A percentile compares a stretch with the other conserved stretches of the same genome.
phyloP scores from a whole-genome alignment of 345 rosid species.

The Gossypium longicalyx region DNA sequence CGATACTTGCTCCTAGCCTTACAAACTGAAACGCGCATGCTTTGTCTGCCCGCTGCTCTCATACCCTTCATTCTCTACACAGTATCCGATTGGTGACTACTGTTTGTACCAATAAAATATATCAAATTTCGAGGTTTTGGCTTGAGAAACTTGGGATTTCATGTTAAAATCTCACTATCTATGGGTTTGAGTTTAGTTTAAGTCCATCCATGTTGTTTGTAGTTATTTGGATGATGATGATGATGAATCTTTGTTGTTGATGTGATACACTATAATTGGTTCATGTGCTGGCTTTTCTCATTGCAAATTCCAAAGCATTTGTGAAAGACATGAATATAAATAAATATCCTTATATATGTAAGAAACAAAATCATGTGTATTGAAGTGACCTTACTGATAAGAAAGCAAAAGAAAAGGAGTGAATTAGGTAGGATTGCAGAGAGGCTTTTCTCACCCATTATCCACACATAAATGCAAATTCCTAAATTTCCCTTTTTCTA shows the following conservation, averaged over 20 bases:
- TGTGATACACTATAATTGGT: background rate
- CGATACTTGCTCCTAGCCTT: background rate
- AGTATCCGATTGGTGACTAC: background rate
- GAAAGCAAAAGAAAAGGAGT: no score
- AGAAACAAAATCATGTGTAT: background rate
- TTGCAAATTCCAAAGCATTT: background rate
- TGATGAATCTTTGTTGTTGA: no score
- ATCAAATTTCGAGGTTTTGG: background rate
- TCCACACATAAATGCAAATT: no score
- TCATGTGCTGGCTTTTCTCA: background rate
- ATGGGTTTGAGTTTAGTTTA: no score
- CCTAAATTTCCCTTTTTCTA: no score
- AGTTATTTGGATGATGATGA: no score
- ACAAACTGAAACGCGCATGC: conserved; percentile 9
- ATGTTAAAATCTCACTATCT: no score
- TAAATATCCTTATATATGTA: background rate
- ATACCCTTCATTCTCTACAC: background rate
- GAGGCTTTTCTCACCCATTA: no score
- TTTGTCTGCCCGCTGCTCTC: background rate
- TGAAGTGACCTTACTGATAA: background rate
- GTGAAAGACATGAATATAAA: no score
- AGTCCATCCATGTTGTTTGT: no score
- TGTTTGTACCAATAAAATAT: background rate
- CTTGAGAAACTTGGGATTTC: no score
- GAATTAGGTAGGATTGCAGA: no score